Conservation (phyloP, 352 stramenopile species). For the Globisporangium ultimum region DNA sequence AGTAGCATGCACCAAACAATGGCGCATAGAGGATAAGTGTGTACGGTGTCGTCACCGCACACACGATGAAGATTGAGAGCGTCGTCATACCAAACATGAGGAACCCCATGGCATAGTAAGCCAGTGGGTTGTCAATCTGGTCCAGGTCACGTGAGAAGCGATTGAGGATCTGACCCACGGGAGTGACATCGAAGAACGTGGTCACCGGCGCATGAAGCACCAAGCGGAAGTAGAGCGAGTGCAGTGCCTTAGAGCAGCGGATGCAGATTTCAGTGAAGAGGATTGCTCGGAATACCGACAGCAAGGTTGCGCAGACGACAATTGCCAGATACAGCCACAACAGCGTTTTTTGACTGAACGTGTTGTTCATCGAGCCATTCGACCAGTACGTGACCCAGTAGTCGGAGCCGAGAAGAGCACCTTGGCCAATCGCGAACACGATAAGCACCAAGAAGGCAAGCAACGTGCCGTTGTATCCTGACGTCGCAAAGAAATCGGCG, state of each 20-base stretch:
- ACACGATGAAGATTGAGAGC: conserved; percentile 21
- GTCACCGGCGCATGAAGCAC: conserved; percentile 21
- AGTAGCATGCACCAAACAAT: conserved; percentile 10
- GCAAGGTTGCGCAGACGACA: conserved; percentile 21
- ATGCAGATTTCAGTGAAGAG: conserved; percentile 14
- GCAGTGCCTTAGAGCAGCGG: conserved; percentile 1
- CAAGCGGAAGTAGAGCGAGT: conserved; percentile 9
- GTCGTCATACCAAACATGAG: conserved; percentile 17
- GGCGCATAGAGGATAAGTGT: conserved; percentile 35
- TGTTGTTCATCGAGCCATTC: conserved; percentile 11
- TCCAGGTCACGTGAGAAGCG: conserved; percentile 22
- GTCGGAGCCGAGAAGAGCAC: conserved; percentile 12
- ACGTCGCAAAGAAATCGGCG: conserved; percentile 11
- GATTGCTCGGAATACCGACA: conserved; percentile 13
- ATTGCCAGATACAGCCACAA: conserved; percentile 18
- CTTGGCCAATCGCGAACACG: conserved; percentile 17
- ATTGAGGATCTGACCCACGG: conserved; percentile 23
- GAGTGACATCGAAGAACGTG: conserved; percentile 30
- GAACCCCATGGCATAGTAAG: conserved; percentile 16
- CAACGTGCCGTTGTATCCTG: conserved; percentile 7
- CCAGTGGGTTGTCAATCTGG: conserved; percentile 17
- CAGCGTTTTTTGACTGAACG: conserved; percentile 10
- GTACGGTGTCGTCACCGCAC: conserved; percentile 16
- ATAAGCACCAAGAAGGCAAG: conserved; percentile 6
- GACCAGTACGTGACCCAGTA: conserved; percentile 30